phyloP scores from a whole-genome alignment of 2,329 filamentous ascomycete species.

The Hansfordia pulvinata region DNA sequence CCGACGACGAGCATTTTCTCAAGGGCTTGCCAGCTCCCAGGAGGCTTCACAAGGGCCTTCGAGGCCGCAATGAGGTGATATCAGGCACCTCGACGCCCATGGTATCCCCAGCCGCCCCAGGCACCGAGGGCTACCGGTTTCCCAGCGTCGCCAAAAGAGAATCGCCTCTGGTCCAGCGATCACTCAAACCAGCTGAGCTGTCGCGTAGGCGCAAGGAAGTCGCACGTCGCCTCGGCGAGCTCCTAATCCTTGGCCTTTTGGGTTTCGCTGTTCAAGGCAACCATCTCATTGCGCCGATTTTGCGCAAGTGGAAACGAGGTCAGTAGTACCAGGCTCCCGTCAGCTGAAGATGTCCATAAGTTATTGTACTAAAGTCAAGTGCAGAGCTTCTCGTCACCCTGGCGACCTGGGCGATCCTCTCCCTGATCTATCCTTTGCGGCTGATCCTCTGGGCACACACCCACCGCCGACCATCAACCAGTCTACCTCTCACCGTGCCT shows the following conservation, averaged over 20 bases:
- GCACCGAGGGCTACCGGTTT: too few relatives aligned
- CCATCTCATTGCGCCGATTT: conserved; percentile 26
- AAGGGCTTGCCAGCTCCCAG: conserved; percentile 74
- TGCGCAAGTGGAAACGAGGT: conserved; percentile 37
- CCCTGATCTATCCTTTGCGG: conserved; percentile 45
- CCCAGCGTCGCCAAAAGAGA: too few relatives aligned
- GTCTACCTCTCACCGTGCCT: conserved; percentile 42
- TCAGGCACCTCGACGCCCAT: conserved; percentile 43
- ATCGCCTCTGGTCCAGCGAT: too few relatives aligned
- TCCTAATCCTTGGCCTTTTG: conserved; percentile 34
- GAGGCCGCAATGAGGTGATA: conserved; percentile 40
- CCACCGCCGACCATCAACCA: conserved; percentile 21
- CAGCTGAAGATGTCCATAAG: too few relatives aligned
- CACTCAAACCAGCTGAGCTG: too few relatives aligned
- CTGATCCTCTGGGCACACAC: conserved; percentile 35
- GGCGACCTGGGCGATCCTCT: conserved; percentile 21
- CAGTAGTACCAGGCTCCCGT: too few relatives aligned
- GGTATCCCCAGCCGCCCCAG: conserved; percentile 35
- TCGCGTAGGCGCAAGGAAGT: conserved; percentile 35
- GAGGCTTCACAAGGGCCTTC: conserved; percentile 66
- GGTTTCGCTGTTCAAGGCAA: conserved; percentile 34
- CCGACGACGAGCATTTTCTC: conserved; percentile 83
- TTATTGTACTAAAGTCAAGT: too few relatives aligned
- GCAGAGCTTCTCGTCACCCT: conserved; percentile 28
- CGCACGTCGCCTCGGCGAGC: conserved; percentile 37